Evolutionary conservation across 2,329 filamentous ascomycete species (phyloP).

Genomic region (Pseudomassariella vexata): DNA sequence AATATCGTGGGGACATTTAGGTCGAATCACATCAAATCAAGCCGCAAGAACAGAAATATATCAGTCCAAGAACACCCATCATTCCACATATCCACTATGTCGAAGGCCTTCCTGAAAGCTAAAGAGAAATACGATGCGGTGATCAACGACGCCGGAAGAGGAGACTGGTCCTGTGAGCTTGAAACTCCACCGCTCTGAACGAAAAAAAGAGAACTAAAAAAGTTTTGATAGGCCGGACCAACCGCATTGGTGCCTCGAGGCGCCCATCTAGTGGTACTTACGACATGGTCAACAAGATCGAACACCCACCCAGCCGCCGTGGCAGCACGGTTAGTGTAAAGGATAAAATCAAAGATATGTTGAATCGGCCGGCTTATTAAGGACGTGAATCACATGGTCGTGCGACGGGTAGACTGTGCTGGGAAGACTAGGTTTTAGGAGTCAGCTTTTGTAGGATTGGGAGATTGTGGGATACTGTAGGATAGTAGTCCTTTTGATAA

Average conservation of each 20-base stretch:
- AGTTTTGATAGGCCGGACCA: slow-evolving; percentile 20
- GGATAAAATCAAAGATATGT: slow-evolving; percentile 29
- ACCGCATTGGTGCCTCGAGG: slow-evolving; percentile 19
- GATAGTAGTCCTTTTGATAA: too few species aligned
- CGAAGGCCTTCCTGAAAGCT: slow-evolving; percentile 20
- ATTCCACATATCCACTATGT: too few species aligned
- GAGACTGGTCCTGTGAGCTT: slow-evolving; percentile 24
- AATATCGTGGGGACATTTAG: too few species aligned
- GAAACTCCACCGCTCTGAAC: too few species aligned
- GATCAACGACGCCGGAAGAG: slow-evolving; percentile 23
- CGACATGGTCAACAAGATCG: slow-evolving; percentile 17
- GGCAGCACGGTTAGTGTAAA: slow-evolving; percentile 16
- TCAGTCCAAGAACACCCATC: slow-evolving; percentile 5
- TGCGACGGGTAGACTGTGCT: too few species aligned
- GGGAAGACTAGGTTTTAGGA: too few species aligned
- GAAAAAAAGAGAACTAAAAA: neutral
- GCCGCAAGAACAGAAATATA: neutral
- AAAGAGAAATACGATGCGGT: slow-evolving; percentile 28
- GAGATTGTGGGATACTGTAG: too few species aligned
- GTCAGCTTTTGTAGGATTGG: too few species aligned
- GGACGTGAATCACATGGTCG: too few species aligned
- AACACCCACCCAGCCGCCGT: slow-evolving; percentile 20
- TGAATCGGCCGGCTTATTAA: slow-evolving; percentile 2
- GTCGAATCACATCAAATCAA: too few species aligned
- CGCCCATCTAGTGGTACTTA: slow-evolving; percentile 21